phyloP scores from a whole-genome alignment of 768 basidiomycete species.

The Mycena epipterygia region DNA sequence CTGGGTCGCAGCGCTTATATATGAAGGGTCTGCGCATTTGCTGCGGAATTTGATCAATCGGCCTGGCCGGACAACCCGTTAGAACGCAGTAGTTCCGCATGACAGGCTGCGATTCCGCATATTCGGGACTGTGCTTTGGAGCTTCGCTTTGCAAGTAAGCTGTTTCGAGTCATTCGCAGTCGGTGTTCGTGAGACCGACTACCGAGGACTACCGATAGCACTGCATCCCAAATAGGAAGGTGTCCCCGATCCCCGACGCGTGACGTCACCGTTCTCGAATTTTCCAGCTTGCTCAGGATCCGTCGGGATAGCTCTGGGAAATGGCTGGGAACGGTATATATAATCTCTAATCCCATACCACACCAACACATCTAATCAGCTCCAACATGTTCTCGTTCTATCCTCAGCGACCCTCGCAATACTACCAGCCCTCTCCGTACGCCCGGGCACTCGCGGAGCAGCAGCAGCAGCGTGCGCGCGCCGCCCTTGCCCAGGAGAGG shows the following conservation, averaged over 20 bases:
- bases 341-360: constrained; percentile 10
- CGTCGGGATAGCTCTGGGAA: too few relatives aligned
- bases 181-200: not conserved
- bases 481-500: constrained; percentile 42
- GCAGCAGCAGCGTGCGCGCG: constrained; percentile 41
- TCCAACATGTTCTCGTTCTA: constrained; percentile 28
- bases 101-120: not conserved
- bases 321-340: too few relatives aligned
- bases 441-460: constrained; percentile 35
- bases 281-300: constrained; percentile 16
- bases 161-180: constrained; percentile 2
- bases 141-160: not conserved
- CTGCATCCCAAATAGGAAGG: constrained; percentile 14
- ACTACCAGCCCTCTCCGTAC: constrained; percentile 45
- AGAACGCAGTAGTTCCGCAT: not conserved
- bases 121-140: constrained; percentile 28
- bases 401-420: constrained; percentile 36
- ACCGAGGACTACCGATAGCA: too few relatives aligned
- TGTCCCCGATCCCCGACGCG: not conserved
- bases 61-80: constrained; percentile 16
- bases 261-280: constrained; percentile 14
- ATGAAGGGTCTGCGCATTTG: constrained; percentile 17
- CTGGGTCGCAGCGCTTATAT: constrained; percentile 27
- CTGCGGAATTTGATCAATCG: constrained; percentile 27
- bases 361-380: constrained; percentile 26